Evolutionary conservation across 768 basidiomycete species (phyloP), one percentile per base, ranked within the genome.

Genomic region (Crucibulum laeve): DNA sequence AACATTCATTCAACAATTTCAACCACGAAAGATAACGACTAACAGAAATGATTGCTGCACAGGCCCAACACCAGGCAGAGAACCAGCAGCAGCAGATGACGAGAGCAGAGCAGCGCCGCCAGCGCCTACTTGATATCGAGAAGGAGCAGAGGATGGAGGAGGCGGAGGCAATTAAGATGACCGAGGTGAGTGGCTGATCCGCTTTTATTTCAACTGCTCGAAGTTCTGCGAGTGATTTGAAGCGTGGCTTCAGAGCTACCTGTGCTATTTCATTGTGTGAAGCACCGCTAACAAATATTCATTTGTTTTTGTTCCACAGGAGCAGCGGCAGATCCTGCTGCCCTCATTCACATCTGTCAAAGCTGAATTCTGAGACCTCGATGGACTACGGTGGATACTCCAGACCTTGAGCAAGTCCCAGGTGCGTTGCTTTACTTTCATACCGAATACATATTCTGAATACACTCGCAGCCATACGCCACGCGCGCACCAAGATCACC

Each of bases 361-460:
- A 48, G 73, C 73, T 5, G 80, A 82, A 49, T 82, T 81, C 52
- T 66, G 69, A 43, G 80, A 82, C 56, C 68, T 82, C 13, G 80
- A 82, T 43, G 80, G 80, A 0, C 59, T 78, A 25, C 67, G 70
- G 26, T 79, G 79, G 79, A 58, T 69, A 14, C 63, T 62, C 35
- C 58, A 63, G 22, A 62, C 64, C 3, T 62, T 66, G 5, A 59
- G 59, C 3, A 51, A 42, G 42, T 57, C 51, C 17, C 61, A 62
- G 51, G 64, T 60, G 42, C 34, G 30, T 21, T 18, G 30, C 21
- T 25, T 51, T 7, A 24, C 37, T 7, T 15, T 39, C 17, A 28
- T 42, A 11, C 36, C 22, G 18, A n/a, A n/a, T 30, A 35, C 4
- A 41, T 30, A 17, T 24, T 38, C 36, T 11, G 15, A 14, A 34